A percentile compares a stretch with the other conserved stretches of the same genome.
phyloP scores from a whole-genome alignment of 768 basidiomycete species.

The Calocybe cyanea region DNA sequence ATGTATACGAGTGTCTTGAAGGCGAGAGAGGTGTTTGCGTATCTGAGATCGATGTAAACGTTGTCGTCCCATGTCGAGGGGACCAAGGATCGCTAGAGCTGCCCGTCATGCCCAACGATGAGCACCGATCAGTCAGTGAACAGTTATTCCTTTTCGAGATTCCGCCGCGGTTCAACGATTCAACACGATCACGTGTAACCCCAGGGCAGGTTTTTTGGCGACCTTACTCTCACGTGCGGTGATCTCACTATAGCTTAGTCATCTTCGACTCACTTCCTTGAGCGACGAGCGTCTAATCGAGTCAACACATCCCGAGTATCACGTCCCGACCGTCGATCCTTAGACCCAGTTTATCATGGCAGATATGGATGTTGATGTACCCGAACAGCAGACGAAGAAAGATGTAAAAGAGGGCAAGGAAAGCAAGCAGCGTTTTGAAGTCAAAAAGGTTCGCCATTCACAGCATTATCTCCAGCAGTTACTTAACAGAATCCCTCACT shows the following conservation, averaged over 20 bases:
- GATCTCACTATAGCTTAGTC: neutral
- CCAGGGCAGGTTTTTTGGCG: conserved; percentile 15
- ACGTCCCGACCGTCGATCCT: too few relatives aligned
- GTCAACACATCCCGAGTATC: too few relatives aligned
- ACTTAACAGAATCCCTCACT: conserved; percentile 6
- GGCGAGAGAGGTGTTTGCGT: conserved; percentile 56
- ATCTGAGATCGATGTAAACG: conserved; percentile 48
- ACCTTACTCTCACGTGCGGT: neutral
- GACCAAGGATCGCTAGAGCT: conserved; percentile 51
- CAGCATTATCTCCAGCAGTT: neutral
- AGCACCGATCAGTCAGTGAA: conserved; percentile 16
- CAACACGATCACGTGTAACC: conserved; percentile 14
- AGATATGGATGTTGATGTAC: conserved; percentile 65
- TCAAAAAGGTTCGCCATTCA: conserved; percentile 80
- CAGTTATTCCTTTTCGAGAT: neutral
- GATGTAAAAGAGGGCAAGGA: conserved; percentile 55
- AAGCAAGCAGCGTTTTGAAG: conserved; percentile 88
- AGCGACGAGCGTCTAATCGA: too few relatives aligned
- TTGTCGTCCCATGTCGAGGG: conserved; percentile 58
- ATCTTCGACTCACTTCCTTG: too few relatives aligned
- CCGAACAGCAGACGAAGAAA: conserved; percentile 35
- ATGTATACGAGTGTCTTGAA: conserved; percentile 56
- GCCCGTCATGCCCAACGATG: conserved; percentile 31
- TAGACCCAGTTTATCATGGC: conserved; percentile 34
- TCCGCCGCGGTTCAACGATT: neutral